Percentiles rank a stretch among this genome's conserved stretches.
phyloP scores from a whole-genome alignment of 2,329 filamentous ascomycete genomes.

The Dactylellina cionopaga region DNA sequence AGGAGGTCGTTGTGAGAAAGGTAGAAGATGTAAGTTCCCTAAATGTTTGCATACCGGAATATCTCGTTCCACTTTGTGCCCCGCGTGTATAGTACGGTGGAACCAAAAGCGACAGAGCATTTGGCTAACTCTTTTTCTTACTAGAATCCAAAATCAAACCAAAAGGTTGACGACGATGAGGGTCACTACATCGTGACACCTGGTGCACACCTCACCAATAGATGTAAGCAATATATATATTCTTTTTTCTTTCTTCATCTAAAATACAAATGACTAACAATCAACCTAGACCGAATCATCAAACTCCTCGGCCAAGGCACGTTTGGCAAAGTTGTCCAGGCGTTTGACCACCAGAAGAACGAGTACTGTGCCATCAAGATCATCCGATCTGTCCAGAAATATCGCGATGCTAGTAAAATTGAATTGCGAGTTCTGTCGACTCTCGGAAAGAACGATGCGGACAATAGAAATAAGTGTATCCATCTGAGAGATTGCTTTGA shows the following conservation, averaged over 20 bases:
- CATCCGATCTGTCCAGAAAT: slow-evolving; percentile 97
- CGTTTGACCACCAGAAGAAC: slow-evolving; percentile 79
- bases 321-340: slow-evolving; percentile 97
- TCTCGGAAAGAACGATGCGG: slow-evolving; percentile 86
- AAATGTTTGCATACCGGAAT: not conserved
- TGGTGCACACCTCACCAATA: slow-evolving; percentile 83
- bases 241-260: not conserved
- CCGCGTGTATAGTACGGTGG: slow-evolving; percentile 10
- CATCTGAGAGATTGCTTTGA: slow-evolving; percentile 97
- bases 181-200: slow-evolving; percentile 95
- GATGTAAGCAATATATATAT: slow-evolving; percentile 78
- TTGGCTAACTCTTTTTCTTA: slow-evolving; percentile 21
- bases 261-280: too few relatives aligned
- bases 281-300: slow-evolving; percentile 78
- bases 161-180: slow-evolving; percentile 91
- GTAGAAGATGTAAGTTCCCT: slow-evolving; percentile 69
- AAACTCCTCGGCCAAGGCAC: slow-evolving; percentile 94
- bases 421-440: slow-evolving; percentile 93
- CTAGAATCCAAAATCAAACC: slow-evolving; percentile 32
- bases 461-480: slow-evolving; percentile 95
- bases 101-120: not conserved
- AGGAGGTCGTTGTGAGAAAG: slow-evolving; percentile 74
- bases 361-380: slow-evolving; percentile 95
- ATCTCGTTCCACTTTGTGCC: slow-evolving; percentile 8
- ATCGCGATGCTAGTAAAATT: slow-evolving; percentile 93